phyloP scores from a whole-genome alignment of 2,329 filamentous ascomycete species.

The Cryphonectria radicalis region DNA sequence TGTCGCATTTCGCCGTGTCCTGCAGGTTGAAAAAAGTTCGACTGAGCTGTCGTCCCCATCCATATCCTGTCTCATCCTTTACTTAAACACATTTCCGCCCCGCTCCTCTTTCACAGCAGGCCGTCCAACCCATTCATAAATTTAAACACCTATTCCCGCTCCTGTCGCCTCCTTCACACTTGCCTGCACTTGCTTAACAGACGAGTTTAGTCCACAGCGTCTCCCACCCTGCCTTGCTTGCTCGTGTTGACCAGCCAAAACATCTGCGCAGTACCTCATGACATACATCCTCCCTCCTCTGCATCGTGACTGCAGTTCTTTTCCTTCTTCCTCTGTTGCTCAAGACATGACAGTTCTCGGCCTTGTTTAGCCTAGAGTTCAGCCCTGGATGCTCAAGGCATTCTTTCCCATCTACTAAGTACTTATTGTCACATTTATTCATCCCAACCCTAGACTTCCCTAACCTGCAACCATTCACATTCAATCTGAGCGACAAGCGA shows the following conservation, averaged over 20 bases:
- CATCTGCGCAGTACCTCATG: neutral
- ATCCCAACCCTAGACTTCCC: neutral
- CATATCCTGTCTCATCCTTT: neutral
- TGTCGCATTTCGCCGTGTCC: neutral
- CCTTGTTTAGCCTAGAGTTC: neutral
- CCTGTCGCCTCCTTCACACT: neutral
- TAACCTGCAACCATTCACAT: neutral
- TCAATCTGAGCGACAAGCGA: neutral
- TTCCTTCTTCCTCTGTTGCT: neutral
- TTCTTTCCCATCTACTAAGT: neutral
- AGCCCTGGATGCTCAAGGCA: neutral
- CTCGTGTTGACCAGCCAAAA: neutral
- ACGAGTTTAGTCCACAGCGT: neutral
- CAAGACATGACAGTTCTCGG: neutral
- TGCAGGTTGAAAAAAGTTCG: neutral
- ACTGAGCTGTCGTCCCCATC: constrained; percentile 4
- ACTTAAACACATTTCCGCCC: neutral
- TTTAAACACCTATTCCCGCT: neutral
- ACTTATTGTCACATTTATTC: no score
- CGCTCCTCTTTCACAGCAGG: neutral
- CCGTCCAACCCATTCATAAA: neutral
- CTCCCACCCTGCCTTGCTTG: neutral
- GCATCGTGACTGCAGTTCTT: neutral
- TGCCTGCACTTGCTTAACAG: neutral
- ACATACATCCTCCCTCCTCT: neutral